Evolutionary conservation across 75 land plant species (phyloP), one percentile per base, ranked within the genome.

Genomic region (Cryptomeria japonica): DNA sequence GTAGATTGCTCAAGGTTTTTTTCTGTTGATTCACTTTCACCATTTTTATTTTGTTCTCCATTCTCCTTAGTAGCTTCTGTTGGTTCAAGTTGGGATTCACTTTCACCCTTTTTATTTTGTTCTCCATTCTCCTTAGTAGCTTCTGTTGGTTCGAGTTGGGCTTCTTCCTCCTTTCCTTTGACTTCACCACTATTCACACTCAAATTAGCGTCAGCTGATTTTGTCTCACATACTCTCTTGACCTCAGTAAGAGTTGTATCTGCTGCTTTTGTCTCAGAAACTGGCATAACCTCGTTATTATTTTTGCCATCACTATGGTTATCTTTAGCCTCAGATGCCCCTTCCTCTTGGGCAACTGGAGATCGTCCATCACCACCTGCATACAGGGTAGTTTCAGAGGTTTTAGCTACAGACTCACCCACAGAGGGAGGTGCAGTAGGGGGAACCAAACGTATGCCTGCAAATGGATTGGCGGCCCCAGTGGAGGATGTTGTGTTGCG

Each of bases 381-480:
- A 55, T 87, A n/a, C 11, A 86, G 85, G 47, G 42, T 44, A 86
- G 85, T 41, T 41, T 68, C 87, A 42, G 49, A 58, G 8, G 39
- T 13, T 31, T 64, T 64, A 9, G 16, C 49, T 31, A 25, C 79
- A 78, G 39, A 16, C 28, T 25, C 84, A 80, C 84, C 78, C 70
- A 39, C 18, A 53, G n/a, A 84, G 86, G n/a, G 75, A 32, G 92
- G 61, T 42, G 90, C 89, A 36, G 90, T 32, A 42, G 98, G 90
- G 56, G 97, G 91, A 46, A 97, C 95, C 85, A 97, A 93, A 7
- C 91, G 91, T 55, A 97, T 94, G 2, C 87, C 91, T 46, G 98
- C 96, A 91, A 97, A 97, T 31, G 96, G 97, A 87, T 97, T 97
- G 12, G 96, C 85, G 18, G 56, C 83, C 31, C 13, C 87, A 58